Percentiles rank a stretch among this genome's conserved stretches.
Evolutionary conservation across 2,329 filamentous ascomycete species (phyloP).

Genomic region (Cordyceps fumosorosea): DNA sequence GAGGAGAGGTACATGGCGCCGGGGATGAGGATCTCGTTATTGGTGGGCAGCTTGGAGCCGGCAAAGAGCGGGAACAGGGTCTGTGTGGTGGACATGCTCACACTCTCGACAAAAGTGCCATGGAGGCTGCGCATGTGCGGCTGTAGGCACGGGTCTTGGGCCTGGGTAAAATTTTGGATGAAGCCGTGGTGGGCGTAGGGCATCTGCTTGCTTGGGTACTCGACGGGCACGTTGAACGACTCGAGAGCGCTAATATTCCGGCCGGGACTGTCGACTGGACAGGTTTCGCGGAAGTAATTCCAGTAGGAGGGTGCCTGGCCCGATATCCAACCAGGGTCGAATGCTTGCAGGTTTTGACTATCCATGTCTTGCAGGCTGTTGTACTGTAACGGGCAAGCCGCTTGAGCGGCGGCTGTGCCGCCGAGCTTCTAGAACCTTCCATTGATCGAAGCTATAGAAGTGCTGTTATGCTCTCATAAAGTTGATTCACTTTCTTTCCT

Average conservation of each 20-base stretch:
- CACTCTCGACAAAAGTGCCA: conserved; percentile 44
- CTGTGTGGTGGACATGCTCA: conserved; percentile 40
- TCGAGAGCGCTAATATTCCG: conserved; percentile 22
- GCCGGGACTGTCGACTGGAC: conserved; percentile 42
- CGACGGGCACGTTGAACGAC: conserved; percentile 25
- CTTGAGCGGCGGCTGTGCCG: no score
- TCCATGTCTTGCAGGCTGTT: conserved; percentile 25
- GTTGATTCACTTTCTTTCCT: no score
- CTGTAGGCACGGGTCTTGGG: conserved; percentile 50
- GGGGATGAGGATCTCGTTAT: no score
- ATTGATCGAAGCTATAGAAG: no score
- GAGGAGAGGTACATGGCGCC: conserved; percentile 52
- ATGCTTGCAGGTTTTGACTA: conserved; percentile 14
- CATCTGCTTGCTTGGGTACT: conserved; percentile 19
- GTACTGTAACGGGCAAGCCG: no score
- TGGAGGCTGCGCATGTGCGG: conserved; percentile 38
- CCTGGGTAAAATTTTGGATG: conserved; percentile 49
- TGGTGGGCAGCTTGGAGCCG: no score
- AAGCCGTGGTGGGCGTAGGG: conserved; percentile 33
- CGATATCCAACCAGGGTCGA: conserved; percentile 33
- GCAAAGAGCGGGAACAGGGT: no score
- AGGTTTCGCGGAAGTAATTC: conserved; percentile 41
- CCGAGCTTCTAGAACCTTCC: no score
- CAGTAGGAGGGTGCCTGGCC: conserved; percentile 39
- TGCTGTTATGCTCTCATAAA: no score